phyloP scores from a whole-genome alignment of 1,284 basidiomycete genomes.

The Fomitopsis schrenkii region DNA sequence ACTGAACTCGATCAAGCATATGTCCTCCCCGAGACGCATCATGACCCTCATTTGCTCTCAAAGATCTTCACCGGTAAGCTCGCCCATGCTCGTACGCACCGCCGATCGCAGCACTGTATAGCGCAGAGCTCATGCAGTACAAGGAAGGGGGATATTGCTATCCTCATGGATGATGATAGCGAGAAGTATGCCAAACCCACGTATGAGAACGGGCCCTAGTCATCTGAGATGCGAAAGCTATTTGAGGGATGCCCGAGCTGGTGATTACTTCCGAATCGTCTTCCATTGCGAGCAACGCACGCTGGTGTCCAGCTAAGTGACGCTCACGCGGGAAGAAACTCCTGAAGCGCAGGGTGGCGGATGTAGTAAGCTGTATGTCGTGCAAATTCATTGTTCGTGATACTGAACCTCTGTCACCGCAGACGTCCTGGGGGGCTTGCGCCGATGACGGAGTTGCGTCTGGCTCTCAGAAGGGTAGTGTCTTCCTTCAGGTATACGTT shows the following conservation, averaged over 20 bases:
- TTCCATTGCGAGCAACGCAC: constrained; percentile 18
- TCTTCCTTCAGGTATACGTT: constrained; percentile 5
- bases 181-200: constrained; percentile 12
- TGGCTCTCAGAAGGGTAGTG: constrained; percentile 4
- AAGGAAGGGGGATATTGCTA: constrained; percentile 13
- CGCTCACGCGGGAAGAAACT: not conserved
- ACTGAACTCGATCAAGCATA: not conserved
- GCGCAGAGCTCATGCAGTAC: constrained; percentile 12
- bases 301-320: too few relatives aligned
- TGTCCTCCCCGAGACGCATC: constrained; percentile 11
- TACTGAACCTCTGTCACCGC: too few relatives aligned
- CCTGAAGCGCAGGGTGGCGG: not conserved
- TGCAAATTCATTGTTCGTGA: not conserved
- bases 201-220: constrained; percentile 16
- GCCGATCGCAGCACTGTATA: not conserved
- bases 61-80: constrained; percentile 10
- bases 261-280: constrained; percentile 15
- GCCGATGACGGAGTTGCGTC: constrained; percentile 10
- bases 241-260: constrained; percentile 13
- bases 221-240: constrained; percentile 16
- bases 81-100: not conserved
- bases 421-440: constrained; percentile 16
- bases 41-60: not conserved
- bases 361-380: constrained; percentile 8
- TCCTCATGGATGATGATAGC: constrained; percentile 16